These are phyloP conservation scores for Lecanicillium sp. DNA, from an alignment of 2,329 filamentous ascomycete species.

Conservation along the genomic window DNA sequence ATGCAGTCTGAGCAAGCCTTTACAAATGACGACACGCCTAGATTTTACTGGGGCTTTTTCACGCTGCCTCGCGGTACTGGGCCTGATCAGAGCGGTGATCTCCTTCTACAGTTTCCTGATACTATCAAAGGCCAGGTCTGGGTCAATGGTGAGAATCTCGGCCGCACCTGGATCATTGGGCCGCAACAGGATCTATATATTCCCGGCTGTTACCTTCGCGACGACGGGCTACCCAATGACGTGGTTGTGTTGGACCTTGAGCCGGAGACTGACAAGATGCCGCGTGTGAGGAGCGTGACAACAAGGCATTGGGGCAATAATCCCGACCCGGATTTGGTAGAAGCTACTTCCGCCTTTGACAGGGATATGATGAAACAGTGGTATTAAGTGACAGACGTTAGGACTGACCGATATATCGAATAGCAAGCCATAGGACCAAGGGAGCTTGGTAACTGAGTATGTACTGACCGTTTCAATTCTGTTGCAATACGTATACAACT, in stretches of 20 bases:
- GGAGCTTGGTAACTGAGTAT: too few species aligned
- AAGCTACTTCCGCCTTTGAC: too few species aligned
- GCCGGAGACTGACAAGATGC: constrained; percentile 15
- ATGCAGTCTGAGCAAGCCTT: constrained; percentile 2
- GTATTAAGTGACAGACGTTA: too few species aligned
- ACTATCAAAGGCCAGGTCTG: constrained; percentile 37
- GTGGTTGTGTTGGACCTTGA: constrained; percentile 36
- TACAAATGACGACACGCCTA: constrained; percentile 5
- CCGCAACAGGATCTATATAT: constrained; percentile 41
- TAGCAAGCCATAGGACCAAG: too few species aligned
- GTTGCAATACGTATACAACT: too few species aligned
- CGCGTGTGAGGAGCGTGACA: constrained; percentile 5
- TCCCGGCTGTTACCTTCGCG: constrained; percentile 29
- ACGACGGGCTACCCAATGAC: constrained; percentile 30
- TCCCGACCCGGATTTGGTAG: constrained; percentile 9
- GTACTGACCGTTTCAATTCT: too few species aligned
- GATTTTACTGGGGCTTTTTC: constrained; percentile 20
- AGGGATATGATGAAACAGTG: too few species aligned
- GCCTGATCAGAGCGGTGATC: constrained; percentile 18
- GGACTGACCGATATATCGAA: too few species aligned
- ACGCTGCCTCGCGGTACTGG: constrained; percentile 5
- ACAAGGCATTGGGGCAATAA: constrained; percentile 10
- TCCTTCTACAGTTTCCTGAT: constrained; percentile 30
- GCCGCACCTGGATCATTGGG: constrained; percentile 38
- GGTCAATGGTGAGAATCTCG: constrained; percentile 37